Evolutionary conservation across 2,329 filamentous ascomycete species (phyloP), one percentile per base, ranked within the genome.

Genomic region (Stachybotrys echinatus): DNA sequence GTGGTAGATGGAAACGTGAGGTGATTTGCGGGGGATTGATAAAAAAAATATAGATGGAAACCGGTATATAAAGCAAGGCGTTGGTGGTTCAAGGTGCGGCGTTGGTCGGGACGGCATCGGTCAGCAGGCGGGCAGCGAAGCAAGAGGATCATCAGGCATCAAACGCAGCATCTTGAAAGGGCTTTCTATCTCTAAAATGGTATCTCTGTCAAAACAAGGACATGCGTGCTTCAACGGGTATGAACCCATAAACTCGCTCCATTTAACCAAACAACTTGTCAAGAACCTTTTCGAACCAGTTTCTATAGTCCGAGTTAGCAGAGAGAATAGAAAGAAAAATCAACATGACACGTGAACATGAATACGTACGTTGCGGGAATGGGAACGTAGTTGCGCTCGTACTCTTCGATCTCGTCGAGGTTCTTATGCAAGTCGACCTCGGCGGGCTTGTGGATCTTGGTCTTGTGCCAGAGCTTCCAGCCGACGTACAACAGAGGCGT

Each of bases 391-490:
- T 78, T 82, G 37, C 73, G 71, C 48, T 83, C 79, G 57, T 89
- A 88, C 53, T 85, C 82, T 44, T 87, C 85, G 54, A 90, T 80
- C 54, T 82, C 82, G 1, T 79, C 81, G 17, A 87, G 61, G 54
- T 85, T 84, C 47, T 77, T 76, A 12, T 74, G 63, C 22, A 89
- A 65, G 62, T 90, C 85, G 1, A 84, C 78, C 48, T 88, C 79
- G 14, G 77, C 67, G 0, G 82, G 73, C 50, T 72, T 75, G 47
- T 74, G 62, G 51, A 79, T 75, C 48, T 74, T 80, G 0, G 86
- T 88, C 61, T 74, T 79, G 64, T 87, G 83, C 50, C 83, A 57
- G 6, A 88, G 23, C 65, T 92, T 94, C 84, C 87, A 92, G 6
- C 79, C 81, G 3, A 85, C 40, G 62, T 81, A 92, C 2, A 92